Base-by-base conservation (phyloP, 768 basidiomycete genomes). In the Serendipita indica region DNA sequence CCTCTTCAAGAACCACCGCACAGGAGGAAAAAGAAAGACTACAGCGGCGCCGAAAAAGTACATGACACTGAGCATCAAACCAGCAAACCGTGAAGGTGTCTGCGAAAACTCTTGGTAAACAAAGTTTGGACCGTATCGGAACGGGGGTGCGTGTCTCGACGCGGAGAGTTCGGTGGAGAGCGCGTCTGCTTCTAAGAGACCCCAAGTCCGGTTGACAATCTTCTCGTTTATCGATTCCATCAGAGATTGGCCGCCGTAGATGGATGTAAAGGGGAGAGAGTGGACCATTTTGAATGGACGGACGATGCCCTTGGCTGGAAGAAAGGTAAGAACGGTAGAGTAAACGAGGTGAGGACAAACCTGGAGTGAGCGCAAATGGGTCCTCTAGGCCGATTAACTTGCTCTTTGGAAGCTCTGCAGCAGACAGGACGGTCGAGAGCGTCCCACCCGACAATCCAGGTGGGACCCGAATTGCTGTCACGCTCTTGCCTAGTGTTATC, bases 361-460 rank as follows among this genome's bases (percentile, higher is more conserved):
- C 66, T 3, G 77, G 76, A 34, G 74, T 75, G 7, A 81, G 69
- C 1, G 69, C 67, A 61, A 73, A 77, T 35, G 73, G 72, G 20
- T 61, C 57, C 3, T 49, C 59, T 2, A 75, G 63, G 22, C 73
- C 69, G 4, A 60, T 43, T 1, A 67, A 28, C 34, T 69, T 68
- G 22, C 67, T 43, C 16, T 62, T 62, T 0, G 76, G 74, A 12
- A 66, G 58, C 54, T 69, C 67, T 14, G 68, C 61, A 13, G 67
- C 39, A 27, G 69, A 57, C 3, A 59, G 18, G 22, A 70, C 49
- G 3, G 66, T 67, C 3, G 63, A 71, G 1, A 84, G 59, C 2
- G 86, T 82, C 0, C 88, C 89, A 6, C 83, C 83, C 0, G 83
- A 84, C 0, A 83, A 45, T 1, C 76, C 77, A 7, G 78, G 79